Conservation (phyloP, 2,329 filamentous ascomycete genomes). For the Penicillium sp. region DNA sequence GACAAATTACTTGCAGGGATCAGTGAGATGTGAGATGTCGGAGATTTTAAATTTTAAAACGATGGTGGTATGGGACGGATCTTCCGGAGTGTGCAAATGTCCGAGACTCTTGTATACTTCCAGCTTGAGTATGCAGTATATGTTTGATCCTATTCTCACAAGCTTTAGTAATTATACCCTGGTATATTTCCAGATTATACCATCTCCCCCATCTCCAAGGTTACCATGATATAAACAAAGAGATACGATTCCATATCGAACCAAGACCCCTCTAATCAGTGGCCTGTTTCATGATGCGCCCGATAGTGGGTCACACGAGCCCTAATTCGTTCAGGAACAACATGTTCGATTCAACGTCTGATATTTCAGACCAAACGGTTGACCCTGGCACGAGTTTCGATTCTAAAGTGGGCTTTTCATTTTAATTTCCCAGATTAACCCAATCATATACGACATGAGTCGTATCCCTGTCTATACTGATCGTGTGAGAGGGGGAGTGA, state of each 20-base stretch:
- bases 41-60: not conserved
- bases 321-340: constrained; percentile 10
- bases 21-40: not conserved
- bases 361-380: constrained; percentile 8
- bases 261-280: not conserved
- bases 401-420: constrained; percentile 6
- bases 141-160: too few species aligned
- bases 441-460: constrained; percentile 1
- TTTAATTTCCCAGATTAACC: constrained; percentile 5
- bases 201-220: not conserved
- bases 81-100: too few species aligned
- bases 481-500: constrained; percentile 4
- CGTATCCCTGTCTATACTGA: not conserved
- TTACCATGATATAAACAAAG: too few species aligned
- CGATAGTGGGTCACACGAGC: constrained; percentile 15
- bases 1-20: not conserved
- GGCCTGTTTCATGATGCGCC: constrained; percentile 19
- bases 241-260: not conserved
- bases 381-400: constrained; percentile 2
- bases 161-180: not conserved
- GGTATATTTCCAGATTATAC: not conserved
- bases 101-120: too few species aligned
- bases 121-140: too few species aligned
- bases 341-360: constrained; percentile 9
- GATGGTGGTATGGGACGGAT: not conserved